Conservation (phyloP, 2,329 filamentous ascomycete species). For the Aschersonia sp. region DNA sequence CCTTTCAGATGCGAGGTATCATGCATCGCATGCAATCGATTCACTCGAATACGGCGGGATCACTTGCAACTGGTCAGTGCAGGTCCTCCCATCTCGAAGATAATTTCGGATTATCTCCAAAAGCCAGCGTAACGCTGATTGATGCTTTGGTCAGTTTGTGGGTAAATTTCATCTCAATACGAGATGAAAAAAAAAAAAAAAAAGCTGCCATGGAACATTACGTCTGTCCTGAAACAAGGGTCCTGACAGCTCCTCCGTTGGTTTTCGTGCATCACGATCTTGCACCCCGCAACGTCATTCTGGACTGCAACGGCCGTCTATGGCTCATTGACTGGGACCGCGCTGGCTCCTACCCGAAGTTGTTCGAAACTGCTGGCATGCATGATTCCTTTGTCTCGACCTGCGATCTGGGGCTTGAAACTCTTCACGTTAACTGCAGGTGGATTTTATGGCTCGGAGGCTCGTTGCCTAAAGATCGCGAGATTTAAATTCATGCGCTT, state of each 20-base stretch:
- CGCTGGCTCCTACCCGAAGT: slow-evolving; percentile 7
- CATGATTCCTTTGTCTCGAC: slow-evolving; percentile 3
- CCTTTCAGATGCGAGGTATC: neutral
- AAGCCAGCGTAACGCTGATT: neutral
- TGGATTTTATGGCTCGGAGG: neutral
- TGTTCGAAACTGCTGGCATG: slow-evolving; percentile 7
- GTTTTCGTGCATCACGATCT: neutral
- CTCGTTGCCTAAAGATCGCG: neutral
- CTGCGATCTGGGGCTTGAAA: too few species aligned
- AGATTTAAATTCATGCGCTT: too few species aligned
- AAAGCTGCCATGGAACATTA: too few species aligned
- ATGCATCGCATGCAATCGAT: neutral
- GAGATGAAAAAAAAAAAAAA: neutral
- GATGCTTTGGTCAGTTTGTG: neutral
- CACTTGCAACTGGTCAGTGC: neutral
- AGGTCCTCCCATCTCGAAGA: neutral
- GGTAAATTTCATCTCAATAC: neutral
- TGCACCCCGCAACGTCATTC: slow-evolving; percentile 7
- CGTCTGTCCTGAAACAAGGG: neutral
- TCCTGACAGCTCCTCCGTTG: neutral
- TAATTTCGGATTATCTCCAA: neutral
- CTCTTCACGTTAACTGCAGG: too few species aligned
- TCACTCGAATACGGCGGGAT: neutral
- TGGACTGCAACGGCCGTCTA: slow-evolving; percentile 2
- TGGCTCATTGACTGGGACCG: slow-evolving; percentile 8